Base-by-base conservation (phyloP, 345 rosid genomes). In the Pugionium dolabratum region DNA sequence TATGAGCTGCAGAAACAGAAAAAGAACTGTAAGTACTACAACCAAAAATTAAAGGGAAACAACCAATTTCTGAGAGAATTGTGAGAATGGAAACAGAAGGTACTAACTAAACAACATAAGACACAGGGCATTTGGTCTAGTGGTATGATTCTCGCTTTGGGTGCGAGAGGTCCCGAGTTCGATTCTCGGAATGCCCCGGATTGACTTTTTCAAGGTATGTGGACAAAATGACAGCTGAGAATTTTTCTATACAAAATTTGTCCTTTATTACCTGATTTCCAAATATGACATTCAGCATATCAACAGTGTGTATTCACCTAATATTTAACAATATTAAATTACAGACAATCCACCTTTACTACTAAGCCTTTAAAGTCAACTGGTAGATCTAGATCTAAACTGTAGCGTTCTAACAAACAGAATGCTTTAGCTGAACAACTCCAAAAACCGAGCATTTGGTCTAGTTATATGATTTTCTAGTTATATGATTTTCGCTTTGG, bases 161-260 rank as follows among this genome's bases (percentile, higher is more conserved):
- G 88, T 86, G 89, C 78, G 80, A 89, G 89, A 84, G 84, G 86
- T 89, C 89, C 84, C 71, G 79, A 88, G 86, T 18, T 18, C 18
- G 18, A 18, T 18, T 18, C 18, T 18, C 18, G 18, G 18, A 18
- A 18, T 18, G 18, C 18, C 86, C 89, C 86, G 87, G 34, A 7
- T 3, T 33, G 4, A 28, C 58, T 39, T 30, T 63, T 63, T 51
- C 9, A 40, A 40, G 1, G 10, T 5, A 34, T 34, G 5, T 34
- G 36, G 5, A 3, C 36, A 34, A 34, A 34, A 34, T 34, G 36
- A 3, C 36, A 34, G 3, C 36, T 34, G 5, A 34, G 4, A 5
- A 34, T 5, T 34, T 34, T 34, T 34, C 5, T 34, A 34, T 34
- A 34, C 36, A 33, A 32, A 9, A 52, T 50, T 9, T 34, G 8